Conservation (phyloP, 192 early-diverging fungal genomes). For the Mycoemilia scoparia region DNA sequence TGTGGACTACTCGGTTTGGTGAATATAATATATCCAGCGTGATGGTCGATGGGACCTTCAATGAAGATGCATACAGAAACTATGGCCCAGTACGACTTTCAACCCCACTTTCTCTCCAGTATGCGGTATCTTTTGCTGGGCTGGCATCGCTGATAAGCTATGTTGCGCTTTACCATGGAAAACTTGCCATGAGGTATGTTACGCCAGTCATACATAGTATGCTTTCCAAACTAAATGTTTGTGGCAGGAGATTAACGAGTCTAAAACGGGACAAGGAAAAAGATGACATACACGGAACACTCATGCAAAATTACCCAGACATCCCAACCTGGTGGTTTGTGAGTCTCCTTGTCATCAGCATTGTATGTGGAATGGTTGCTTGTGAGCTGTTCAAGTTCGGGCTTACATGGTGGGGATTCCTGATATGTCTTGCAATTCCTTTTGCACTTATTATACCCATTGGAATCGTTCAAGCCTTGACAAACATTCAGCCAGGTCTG, state of each 20-base stretch:
- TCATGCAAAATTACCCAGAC: constrained; percentile 60
- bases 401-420: constrained; percentile 51
- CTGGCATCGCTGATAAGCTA: constrained; percentile 38
- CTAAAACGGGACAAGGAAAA: constrained; percentile 22
- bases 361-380: constrained; percentile 27
- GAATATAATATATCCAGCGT: constrained; percentile 22
- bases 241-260: constrained; percentile 13
- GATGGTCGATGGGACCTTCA: constrained; percentile 13
- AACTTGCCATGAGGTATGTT: too few relatives aligned
- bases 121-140: constrained; percentile 34
- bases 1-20: constrained; percentile 17
- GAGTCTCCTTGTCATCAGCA: constrained; percentile 20
- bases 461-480: constrained; percentile 45
- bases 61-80: constrained; percentile 17
- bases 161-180: constrained; percentile 38
- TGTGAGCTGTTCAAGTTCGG: constrained; percentile 32
- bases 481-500: constrained; percentile 40
- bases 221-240: too few relatives aligned
- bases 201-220: too few relatives aligned
- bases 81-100: constrained; percentile 31
- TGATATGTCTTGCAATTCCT: constrained; percentile 28
- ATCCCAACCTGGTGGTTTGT: constrained; percentile 46
- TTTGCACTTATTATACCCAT: constrained; percentile 41
- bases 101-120: constrained; percentile 29
- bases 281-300: constrained; percentile 44